Evolutionary conservation across 441 rosid genomes (phyloP), one percentile per base, ranked within the genome.

Genomic region (Hypseocharis bilobata): DNA sequence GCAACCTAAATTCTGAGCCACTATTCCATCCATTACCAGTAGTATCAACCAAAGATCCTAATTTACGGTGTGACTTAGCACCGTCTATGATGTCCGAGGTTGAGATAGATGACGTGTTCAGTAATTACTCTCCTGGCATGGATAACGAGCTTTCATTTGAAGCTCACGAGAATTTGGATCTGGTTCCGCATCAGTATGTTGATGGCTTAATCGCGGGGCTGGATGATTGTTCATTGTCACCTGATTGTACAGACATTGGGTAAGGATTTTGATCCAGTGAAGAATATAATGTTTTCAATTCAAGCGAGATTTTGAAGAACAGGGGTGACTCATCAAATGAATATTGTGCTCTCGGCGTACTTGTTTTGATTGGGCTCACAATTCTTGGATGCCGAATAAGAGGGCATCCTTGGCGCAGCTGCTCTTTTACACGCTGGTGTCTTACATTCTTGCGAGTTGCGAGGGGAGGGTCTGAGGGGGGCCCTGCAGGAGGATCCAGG

Each of bases 211-310:
- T 78, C 56, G 59, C 75, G 2, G 95, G 80, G 70, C 98, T 94
- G 5, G 92, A 88, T 49, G 88, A 91, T 81, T 86, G 69, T 66
- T 77, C 86, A 7, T 64, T 63, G 47, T 82, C 74, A 29, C 84
- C 86, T 0, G 98, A 91, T 60, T 83, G 69, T 59, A 80, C 82
- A 14, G 95, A 84, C 73, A 80, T 86, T 32, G 88, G 89, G 45
- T 88, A 81, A 74, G 65, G 26, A n/a, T n/a, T n/a, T 58, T 72
- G 51, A 64, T 52, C 29, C 1, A 16, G 25, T 17, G 62, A 66
- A 14, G 22, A 65, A 51, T 22, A 16, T 7, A 51, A 13, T 60
- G n/a, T n/a, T n/a, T n/a, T n/a, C n/a, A 27, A 62, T 30, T 36
- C 45, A 64, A 61, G 59, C 45, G 19, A 6, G 29, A 8, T 14